Percentiles rank a stretch among this genome's conserved stretches.
Conservation (phyloP, 2,329 filamentous ascomycete genomes). For the Hypoxylon sp. region DNA sequence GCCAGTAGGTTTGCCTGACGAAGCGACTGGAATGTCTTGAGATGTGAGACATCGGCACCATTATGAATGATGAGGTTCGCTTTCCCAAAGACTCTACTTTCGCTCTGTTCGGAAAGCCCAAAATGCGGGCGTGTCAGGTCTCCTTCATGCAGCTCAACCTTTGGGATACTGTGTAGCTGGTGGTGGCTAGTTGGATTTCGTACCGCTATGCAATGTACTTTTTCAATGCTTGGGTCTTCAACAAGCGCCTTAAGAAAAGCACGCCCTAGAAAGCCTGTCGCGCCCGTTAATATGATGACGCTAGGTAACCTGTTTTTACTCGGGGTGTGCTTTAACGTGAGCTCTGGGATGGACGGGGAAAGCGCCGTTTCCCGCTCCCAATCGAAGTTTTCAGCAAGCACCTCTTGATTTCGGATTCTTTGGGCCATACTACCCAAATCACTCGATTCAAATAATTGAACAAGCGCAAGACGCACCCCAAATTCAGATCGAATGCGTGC, state of each 20-base stretch:
- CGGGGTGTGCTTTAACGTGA: neutral
- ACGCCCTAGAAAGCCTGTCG: constrained; percentile 25
- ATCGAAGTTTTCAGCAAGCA: constrained; percentile 39
- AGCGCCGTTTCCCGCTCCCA: constrained; percentile 50
- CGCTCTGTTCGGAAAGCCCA: constrained; percentile 1
- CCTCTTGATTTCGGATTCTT: constrained; percentile 33
- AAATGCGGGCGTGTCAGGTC: constrained; percentile 3
- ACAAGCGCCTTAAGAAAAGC: constrained; percentile 16
- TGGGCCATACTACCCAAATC: constrained; percentile 53
- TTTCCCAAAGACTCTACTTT: constrained; percentile 40
- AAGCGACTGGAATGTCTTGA: constrained; percentile 50
- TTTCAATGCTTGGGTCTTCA: neutral
- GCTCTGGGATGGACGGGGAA: neutral
- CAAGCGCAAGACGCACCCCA: constrained; percentile 44
- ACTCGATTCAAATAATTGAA: constrained; percentile 49
- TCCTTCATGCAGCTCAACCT: neutral
- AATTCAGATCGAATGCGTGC: constrained; percentile 47
- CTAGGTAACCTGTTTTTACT: too few relatives aligned
- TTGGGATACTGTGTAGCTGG: neutral
- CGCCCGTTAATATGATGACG: constrained; percentile 33
- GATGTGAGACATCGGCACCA: constrained; percentile 53
- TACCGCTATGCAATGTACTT: constrained; percentile 36
- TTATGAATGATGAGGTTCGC: constrained; percentile 60
- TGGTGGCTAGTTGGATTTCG: neutral
- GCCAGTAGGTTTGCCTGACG: constrained; percentile 48